Base-by-base conservation (phyloP, 1,139 yeast species). In the Casaregolazyma suthepensis region DNA sequence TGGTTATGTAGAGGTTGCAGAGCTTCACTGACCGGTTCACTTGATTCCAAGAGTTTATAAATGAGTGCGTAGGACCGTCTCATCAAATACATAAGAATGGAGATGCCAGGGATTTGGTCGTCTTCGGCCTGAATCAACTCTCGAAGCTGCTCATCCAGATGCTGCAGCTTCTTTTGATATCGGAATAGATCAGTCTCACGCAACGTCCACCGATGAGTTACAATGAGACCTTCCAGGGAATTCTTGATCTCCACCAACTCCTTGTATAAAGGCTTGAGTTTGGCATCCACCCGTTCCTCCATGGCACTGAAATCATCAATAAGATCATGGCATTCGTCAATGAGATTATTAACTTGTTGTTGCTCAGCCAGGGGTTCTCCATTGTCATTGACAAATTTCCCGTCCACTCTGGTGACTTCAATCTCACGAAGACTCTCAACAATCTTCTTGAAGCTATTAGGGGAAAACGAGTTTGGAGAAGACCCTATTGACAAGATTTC, bases 121-220 rank as follows among this genome's bases (percentile, higher is more conserved):
- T 43, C 43, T 22, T 38, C 43, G n/a, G 44, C 40, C 38, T 45
- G 50, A 37, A 35, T 29, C 35, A 52, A 58, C 53, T 76, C 72
- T 6, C 82, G 75, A 61, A 96, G 75, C 58, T 79, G 68, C 52
- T 80, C 85, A 66, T 91, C 96, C 58, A 91, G 83, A 55, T 77
- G 79, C 63, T 83, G 83, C 59, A 91, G 74, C 58, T 76, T 77
- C 64, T 84, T 81, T 69, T 90, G 96, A 67, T 87, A 91, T 52
- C 79, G 78, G 71, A 87, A 93, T 61, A 93, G 75, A 70, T 93
- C 99, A 0, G 98, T 93, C 66, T 90, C 96, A 65, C 99, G 81
- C 71, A 93, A 75, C 1, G 98, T 91, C 99, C 99, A 93, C 68
- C 98, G 81, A 71, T 96, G 83, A 2, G 99, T 93, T 38, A 93